These are phyloP conservation scores for Cryphonectria radicalis DNA, from an alignment of 2,329 filamentous ascomycete species.

Conservation along the genomic window DNA sequence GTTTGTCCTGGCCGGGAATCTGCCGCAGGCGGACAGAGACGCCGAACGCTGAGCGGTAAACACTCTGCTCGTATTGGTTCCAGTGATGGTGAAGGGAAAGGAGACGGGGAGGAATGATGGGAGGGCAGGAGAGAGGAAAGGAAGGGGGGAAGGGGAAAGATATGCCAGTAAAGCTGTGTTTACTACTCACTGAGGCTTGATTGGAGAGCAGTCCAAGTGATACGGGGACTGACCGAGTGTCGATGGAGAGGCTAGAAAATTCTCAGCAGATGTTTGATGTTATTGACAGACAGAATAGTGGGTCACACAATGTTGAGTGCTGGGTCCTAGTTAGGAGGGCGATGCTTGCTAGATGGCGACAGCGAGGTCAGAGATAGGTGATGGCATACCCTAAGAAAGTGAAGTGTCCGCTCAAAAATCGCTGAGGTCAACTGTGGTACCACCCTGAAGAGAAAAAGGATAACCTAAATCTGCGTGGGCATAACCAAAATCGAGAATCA, in stretches of 20 bases:
- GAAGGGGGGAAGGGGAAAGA: neutral
- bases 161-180: neutral
- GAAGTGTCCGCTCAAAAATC: conserved; percentile 26
- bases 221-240: neutral
- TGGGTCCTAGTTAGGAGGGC: neutral
- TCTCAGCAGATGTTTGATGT: neutral
- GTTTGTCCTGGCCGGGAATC: neutral
- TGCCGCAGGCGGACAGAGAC: neutral
- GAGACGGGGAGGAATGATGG: neutral
- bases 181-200: conserved; percentile 2
- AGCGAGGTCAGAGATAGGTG: neutral
- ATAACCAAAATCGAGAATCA: conserved; percentile 25
- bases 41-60: neutral
- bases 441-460: conserved; percentile 29
- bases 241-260: neutral
- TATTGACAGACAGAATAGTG: neutral
- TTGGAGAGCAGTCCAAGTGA: neutral
- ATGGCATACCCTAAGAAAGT: conserved; percentile 19
- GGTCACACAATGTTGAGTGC: too few species aligned
- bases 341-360: neutral
- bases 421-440: conserved; percentile 21
- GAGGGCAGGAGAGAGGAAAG: too few species aligned
- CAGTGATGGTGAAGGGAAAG: neutral
- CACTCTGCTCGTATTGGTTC: neutral
- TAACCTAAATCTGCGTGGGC: conserved; percentile 26